Evolutionary conservation across 768 basidiomycete genomes (phyloP).

Genomic region (Lactifluus subvellereus): DNA sequence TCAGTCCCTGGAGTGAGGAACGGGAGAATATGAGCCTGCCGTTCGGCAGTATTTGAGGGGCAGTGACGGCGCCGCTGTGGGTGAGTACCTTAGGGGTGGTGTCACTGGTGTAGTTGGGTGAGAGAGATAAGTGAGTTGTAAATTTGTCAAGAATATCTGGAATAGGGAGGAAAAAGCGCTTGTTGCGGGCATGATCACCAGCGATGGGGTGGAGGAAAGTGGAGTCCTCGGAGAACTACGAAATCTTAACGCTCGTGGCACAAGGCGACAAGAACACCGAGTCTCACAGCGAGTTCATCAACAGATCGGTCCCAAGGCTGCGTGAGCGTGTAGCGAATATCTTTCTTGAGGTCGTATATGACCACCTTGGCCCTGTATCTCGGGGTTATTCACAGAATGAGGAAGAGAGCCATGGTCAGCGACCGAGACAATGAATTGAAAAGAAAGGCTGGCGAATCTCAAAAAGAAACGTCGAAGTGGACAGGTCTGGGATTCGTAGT

Average conservation of each 20-base stretch:
- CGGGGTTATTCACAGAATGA: not conserved
- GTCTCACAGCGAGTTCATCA: constrained; percentile 49
- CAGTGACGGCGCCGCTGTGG: constrained; percentile 48
- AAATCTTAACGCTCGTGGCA: not conserved
- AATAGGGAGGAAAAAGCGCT: constrained; percentile 64
- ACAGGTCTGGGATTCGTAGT: no score
- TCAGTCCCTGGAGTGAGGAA: constrained; percentile 72
- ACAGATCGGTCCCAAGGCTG: constrained; percentile 85
- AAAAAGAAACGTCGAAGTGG: no score
- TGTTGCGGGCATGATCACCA: constrained; percentile 72
- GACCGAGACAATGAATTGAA: constrained; percentile 25
- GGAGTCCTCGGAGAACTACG: constrained; percentile 70
- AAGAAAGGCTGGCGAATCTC: no score
- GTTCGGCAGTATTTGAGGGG: constrained; percentile 52
- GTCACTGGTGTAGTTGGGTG: constrained; percentile 34
- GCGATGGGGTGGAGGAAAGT: constrained; percentile 65
- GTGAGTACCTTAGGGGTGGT: constrained; percentile 55
- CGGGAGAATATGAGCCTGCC: constrained; percentile 65
- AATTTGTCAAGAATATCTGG: constrained; percentile 55
- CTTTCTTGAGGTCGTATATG: constrained; percentile 64
- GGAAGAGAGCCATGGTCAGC: not conserved
- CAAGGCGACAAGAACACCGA: not conserved
- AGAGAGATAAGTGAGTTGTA: constrained; percentile 44
- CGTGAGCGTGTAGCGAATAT: constrained; percentile 68
- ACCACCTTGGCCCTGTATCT: constrained; percentile 61